A percentile compares a stretch with the other conserved stretches of the same genome.
Conservation (phyloP, 345 rosid genomes). For the Combretum micranthum region DNA sequence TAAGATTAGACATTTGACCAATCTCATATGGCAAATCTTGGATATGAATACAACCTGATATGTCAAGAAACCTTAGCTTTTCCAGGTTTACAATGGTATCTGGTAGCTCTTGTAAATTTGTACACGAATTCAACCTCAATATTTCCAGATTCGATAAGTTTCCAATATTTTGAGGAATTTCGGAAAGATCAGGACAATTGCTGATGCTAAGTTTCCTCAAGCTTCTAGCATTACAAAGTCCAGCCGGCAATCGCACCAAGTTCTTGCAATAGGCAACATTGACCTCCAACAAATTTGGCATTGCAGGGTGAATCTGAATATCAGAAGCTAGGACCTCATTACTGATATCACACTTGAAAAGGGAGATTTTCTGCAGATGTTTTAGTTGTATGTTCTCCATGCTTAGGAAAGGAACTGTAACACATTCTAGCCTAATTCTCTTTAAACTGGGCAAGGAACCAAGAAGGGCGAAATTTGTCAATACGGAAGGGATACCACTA, state of each 20-base stretch:
- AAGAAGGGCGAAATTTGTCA: conserved; percentile 28
- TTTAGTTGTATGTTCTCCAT: conserved; percentile 5
- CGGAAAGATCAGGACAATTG: conserved; percentile 39
- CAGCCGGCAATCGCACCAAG: conserved; percentile 26
- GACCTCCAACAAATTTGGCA: conserved; percentile 41
- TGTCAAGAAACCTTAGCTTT: conserved; percentile 28
- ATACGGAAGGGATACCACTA: conserved; percentile 22
- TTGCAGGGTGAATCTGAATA: conserved; percentile 6
- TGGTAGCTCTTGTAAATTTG: conserved; percentile 29
- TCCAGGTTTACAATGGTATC: conserved; percentile 26
- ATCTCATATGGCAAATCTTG: conserved; percentile 32
- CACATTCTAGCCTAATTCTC: conserved; percentile 51
- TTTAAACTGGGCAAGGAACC: conserved; percentile 29
- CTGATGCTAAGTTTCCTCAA: conserved; percentile 47
- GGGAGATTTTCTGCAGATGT: conserved; percentile 35
- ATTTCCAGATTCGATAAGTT: conserved; percentile 29
- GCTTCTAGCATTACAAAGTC: conserved; percentile 20
- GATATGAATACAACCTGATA: conserved; percentile 35
- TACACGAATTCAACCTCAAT: conserved; percentile 44
- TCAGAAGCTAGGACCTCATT: conserved; percentile 13
- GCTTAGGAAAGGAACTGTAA: conserved; percentile 16
- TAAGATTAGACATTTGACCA: conserved; percentile 31
- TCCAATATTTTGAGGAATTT: conserved; percentile 34
- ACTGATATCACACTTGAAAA: conserved; percentile 36
- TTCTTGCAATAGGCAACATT: conserved; percentile 44